phyloP scores from a whole-genome alignment of 2,329 filamentous ascomycete species.

The Xylaria sp. region DNA sequence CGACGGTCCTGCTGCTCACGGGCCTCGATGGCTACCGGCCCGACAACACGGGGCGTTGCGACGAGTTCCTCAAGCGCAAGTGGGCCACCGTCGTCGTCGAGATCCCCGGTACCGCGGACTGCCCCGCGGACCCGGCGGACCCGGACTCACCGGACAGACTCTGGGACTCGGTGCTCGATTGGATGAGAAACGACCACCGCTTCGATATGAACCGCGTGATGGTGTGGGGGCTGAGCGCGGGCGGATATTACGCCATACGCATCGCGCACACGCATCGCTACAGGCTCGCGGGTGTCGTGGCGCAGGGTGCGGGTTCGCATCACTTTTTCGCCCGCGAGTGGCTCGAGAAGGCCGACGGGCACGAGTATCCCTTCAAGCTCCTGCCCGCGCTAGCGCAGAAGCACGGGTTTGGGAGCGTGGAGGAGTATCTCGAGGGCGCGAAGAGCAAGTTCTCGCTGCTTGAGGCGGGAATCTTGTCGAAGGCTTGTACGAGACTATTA shows the following conservation, averaged over 20 bases:
- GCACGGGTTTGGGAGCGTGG: conserved; percentile 63
- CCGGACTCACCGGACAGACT: conserved; percentile 64
- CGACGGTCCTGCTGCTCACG: conserved; percentile 62
- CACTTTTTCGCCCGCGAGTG: conserved; percentile 65
- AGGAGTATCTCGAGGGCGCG: conserved; percentile 59
- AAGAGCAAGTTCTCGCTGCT: conserved; percentile 68
- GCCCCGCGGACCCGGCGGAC: conserved; percentile 66
- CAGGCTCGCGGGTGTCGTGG: conserved; percentile 60
- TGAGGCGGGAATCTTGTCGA: conserved; percentile 61
- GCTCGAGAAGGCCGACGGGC: conserved; percentile 66
- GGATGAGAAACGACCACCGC: conserved; percentile 53
- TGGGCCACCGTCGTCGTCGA: conserved; percentile 69
- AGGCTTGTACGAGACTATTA: conserved; percentile 61
- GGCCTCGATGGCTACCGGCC: conserved; percentile 68
- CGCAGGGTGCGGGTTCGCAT: conserved; percentile 68
- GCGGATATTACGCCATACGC: conserved; percentile 71
- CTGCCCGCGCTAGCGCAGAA: conserved; percentile 64
- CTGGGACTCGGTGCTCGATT: conserved; percentile 66
- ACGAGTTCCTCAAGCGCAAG: conserved; percentile 67
- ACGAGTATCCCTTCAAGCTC: conserved; percentile 69
- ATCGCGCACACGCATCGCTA: conserved; percentile 70
- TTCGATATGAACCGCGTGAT: conserved; percentile 64
- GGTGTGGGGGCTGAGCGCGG: conserved; percentile 69
- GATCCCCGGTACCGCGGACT: conserved; percentile 72
- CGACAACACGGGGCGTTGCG: conserved; percentile 64